These are phyloP conservation scores for Pythium vanterpoolii DNA, from an alignment of 352 stramenopile species.

Conservation along the genomic window DNA sequence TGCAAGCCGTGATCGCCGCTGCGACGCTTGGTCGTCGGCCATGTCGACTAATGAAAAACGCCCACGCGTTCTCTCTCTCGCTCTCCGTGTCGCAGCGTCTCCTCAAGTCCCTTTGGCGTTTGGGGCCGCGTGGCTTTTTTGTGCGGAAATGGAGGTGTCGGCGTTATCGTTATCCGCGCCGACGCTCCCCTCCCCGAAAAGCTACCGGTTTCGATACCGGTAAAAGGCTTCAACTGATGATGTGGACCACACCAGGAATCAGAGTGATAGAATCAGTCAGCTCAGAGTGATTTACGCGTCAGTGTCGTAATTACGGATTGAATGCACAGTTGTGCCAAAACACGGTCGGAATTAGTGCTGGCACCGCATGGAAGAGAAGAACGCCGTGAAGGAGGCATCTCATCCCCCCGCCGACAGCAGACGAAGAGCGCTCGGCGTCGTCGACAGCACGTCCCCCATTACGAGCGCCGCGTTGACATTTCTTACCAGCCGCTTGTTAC, in stretches of 20 bases:
- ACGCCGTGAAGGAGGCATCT: neutral
- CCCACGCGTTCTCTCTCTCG: neutral
- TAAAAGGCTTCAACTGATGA: conserved; percentile 11
- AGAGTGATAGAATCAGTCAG: neutral
- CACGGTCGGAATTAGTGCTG: conserved; percentile 9
- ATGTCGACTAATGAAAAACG: neutral
- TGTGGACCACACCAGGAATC: conserved; percentile 1
- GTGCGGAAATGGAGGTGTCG: neutral
- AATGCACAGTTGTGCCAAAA: conserved; percentile 15
- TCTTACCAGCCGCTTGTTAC: neutral
- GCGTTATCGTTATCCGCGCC: neutral
- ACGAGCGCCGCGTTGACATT: conserved; percentile 3
- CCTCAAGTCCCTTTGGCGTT: neutral
- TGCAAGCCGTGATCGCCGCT: conserved; percentile 13
- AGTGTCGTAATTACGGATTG: conserved; percentile 7
- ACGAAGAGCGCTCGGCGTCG: neutral
- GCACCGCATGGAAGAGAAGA: conserved; percentile 13
- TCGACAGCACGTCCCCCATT: neutral
- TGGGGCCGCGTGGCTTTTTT: conserved; percentile 14
- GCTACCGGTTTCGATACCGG: conserved; percentile 15
- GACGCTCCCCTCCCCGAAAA: neutral
- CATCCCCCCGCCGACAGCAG: conserved; percentile 2
- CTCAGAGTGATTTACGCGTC: neutral
- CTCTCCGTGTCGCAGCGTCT: neutral
- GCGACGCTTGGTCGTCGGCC: conserved; percentile 19